Base-by-base conservation (phyloP, 108 stramenopile genomes). In the Skeletonema marinoi region DNA sequence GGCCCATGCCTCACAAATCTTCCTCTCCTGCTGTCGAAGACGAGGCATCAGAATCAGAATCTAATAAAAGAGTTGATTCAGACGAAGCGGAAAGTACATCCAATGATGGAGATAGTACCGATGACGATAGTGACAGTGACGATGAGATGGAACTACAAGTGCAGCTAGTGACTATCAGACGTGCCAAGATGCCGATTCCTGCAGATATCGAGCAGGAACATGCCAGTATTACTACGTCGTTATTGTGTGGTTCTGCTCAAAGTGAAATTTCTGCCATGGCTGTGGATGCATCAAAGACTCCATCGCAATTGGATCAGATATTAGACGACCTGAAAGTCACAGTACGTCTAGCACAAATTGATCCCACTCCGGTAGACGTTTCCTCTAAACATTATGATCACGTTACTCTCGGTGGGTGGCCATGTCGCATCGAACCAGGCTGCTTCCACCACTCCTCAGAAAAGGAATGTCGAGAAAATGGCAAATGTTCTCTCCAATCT, bases 381-480 rank as follows among this genome's bases (percentile, higher is more conserved):
- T 71, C 87, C 9, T 63, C 67, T 3, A 93, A 93, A 80, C 73
- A 84, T 6, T 93, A 93, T 66, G 87, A 88, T 17, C 39, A 75
- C 12, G n/a, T 39, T 10, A 61, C 74, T 10, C 44, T 93, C 6
- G 88, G 88, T 16, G 92, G 88, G 50, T 90, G 92, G 89, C 78
- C 82, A 12, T 80, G 79, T 39, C 68, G 48, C 8, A 31, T 74
- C 32, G 81, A 85, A 66, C 76, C 77, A 8, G 86, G 87, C 11
- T 64, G 80, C 25, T 68, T 87, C 30, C 86, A 25, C 25, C 25
- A 88, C 25, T 54, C 79, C 12, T 41, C 39, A 10, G 39, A 51
- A 79, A 33, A 84, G 78, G 66, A 21, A 30, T 61, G 16, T 31
- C 44, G 17, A 32, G 0, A 30, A 62, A 3, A 35, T 44, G 60